These are phyloP conservation scores for Fistulina hepatica DNA, from an alignment of 1,284 basidiomycete genomes.

Conservation along the genomic window DNA sequence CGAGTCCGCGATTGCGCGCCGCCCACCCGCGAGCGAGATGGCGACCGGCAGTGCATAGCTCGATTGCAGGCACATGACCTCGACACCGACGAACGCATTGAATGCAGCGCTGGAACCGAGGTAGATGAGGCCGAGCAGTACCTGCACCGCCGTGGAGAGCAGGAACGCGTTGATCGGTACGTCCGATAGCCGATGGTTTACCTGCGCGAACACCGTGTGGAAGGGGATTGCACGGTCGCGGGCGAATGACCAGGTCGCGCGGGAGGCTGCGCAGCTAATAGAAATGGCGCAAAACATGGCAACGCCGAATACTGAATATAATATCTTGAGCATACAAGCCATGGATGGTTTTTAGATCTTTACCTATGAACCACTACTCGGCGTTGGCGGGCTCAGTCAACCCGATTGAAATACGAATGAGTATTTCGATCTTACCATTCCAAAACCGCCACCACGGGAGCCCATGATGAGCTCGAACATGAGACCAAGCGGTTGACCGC, in stretches of 20 bases:
- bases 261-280: conserved; percentile 53
- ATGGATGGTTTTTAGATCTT: conserved; percentile 11
- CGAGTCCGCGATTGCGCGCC: conserved; percentile 30
- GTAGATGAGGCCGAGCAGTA: conserved; percentile 44
- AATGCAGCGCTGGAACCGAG: conserved; percentile 45
- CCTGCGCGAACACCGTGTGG: conserved; percentile 35
- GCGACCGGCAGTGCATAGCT: conserved; percentile 42
- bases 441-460: conserved; percentile 52
- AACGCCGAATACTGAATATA: conserved; percentile 37
- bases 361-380: conserved; percentile 36
- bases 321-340: not conserved
- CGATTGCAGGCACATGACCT: conserved; percentile 42
- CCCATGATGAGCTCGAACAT: conserved; percentile 59
- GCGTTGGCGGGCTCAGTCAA: not conserved
- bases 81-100: conserved; percentile 46
- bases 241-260: conserved; percentile 63
- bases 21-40: conserved; percentile 31
- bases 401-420: conserved; percentile 1
- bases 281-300: conserved; percentile 48
- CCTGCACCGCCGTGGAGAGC: conserved; percentile 41
- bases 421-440: conserved; percentile 42
- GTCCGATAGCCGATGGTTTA: conserved; percentile 22
- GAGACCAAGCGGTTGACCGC: conserved; percentile 55
- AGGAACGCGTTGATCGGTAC: conserved; percentile 50
- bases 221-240: conserved; percentile 59